Conservation (phyloP, 345 rosid genomes). For the Rubroshorea leprosula region DNA sequence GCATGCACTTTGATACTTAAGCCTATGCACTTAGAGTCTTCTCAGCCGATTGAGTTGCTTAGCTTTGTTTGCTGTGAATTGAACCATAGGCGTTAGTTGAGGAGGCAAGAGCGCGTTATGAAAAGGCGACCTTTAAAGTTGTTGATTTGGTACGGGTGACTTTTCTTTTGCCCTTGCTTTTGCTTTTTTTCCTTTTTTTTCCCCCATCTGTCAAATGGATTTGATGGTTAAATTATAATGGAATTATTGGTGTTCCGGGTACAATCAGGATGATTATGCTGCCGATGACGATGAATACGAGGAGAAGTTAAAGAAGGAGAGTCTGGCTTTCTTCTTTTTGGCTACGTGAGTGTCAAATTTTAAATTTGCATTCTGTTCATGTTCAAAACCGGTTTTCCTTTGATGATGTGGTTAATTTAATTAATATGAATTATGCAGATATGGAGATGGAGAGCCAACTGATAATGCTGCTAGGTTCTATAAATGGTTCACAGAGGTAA, state of each 20-base stretch:
- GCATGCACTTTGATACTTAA: background rate
- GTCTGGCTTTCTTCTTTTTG: slow-evolving; percentile 69
- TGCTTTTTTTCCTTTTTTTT: background rate
- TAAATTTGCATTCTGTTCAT: background rate
- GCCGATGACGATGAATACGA: slow-evolving; percentile 92
- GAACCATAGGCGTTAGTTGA: slow-evolving; percentile 53
- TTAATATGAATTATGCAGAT: slow-evolving; percentile 37
- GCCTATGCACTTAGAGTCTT: background rate
- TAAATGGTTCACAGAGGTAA: slow-evolving; percentile 95
- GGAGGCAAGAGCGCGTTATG: slow-evolving; percentile 83
- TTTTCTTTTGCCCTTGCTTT: background rate
- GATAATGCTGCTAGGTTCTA: slow-evolving; percentile 98
- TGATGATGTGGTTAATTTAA: background rate
- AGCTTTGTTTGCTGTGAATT: background rate
- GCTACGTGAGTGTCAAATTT: slow-evolving; percentile 66
- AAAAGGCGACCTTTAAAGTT: slow-evolving; percentile 64
- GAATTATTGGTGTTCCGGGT: slow-evolving; percentile 2
- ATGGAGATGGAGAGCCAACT: slow-evolving; percentile 99
- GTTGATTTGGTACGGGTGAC: slow-evolving; percentile 67
- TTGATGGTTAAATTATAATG: background rate
- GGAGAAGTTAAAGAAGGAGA: slow-evolving; percentile 85
- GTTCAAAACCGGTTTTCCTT: background rate
- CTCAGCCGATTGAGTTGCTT: background rate
- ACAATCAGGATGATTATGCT: slow-evolving; percentile 81
- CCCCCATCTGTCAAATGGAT: background rate